Evolutionary conservation across 305 asterid species (phyloP).

Genomic region (Ajuga reptans): DNA sequence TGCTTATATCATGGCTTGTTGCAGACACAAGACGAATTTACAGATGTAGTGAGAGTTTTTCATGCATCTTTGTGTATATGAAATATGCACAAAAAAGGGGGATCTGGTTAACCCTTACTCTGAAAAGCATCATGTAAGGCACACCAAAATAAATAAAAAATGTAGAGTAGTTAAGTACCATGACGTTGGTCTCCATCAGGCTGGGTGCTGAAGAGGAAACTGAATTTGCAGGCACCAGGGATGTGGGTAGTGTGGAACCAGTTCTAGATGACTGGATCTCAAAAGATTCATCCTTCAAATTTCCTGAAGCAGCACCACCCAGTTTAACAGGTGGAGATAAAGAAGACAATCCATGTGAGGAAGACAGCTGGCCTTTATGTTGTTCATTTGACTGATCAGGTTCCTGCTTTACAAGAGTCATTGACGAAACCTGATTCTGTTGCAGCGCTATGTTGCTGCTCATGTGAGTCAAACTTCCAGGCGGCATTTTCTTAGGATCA

Average conservation of each 20-base stretch:
- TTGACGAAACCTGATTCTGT: conserved; percentile 44
- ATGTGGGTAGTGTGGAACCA: conserved; percentile 40
- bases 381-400: conserved; percentile 69
- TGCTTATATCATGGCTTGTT: not conserved
- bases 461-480: conserved; percentile 34
- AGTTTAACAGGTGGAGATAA: conserved; percentile 43
- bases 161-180: conserved; percentile 36
- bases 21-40: not conserved
- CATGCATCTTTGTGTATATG: not conserved
- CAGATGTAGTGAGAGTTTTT: conserved; percentile 1
- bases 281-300: conserved; percentile 51
- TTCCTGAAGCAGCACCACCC: conserved; percentile 41
- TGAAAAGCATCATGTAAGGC: conserved; percentile 8
- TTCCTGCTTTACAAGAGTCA: conserved; percentile 57
- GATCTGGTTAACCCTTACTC: not conserved
- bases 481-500: conserved; percentile 50
- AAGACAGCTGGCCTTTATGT: conserved; percentile 40
- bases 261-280: conserved; percentile 55
- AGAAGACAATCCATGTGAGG: conserved; percentile 44
- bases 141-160: not conserved
- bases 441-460: conserved; percentile 37
- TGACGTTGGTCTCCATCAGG: conserved; percentile 38
- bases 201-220: conserved; percentile 35
- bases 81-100: not conserved
- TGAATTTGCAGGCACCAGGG: conserved; percentile 32